Base-by-base conservation (phyloP, 1,284 basidiomycete genomes). In the Coriolopsis trogii region DNA sequence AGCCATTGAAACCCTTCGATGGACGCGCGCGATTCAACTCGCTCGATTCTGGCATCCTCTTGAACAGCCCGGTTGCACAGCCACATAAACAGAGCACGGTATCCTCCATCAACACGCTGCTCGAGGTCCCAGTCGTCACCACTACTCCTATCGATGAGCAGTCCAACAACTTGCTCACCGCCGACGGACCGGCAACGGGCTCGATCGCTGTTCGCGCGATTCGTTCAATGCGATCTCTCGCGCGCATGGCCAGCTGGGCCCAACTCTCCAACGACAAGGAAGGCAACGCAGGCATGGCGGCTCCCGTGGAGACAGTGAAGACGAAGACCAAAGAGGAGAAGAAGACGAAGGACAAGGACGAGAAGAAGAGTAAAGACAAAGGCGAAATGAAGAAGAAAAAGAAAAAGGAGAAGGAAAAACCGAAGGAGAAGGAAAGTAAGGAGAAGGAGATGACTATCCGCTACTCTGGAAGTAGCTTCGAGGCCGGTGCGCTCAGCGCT, bases 151-250 rank as follows among this genome's bases (percentile, higher is more conserved):
- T 37, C 7, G 51, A 51, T 24, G 49, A 59, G 5, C 53, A 58
- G 7, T 40, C 16, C n/a, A 50, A 55, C 38, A 51, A 45, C 46
- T 72, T 73, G 23, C 68, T 77, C 15, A 72, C 72, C 0, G 68
- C 72, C 10, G 59, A 58, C 13, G 51, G 50, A 4, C 55, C 54
- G 6, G 50, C 60, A n/a, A 54, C 73, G 20, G 81, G 79, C 28
- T 89, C 87, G 0, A 86, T 91, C 45, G 89, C 89, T 1, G 51
- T 91, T 12, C 81, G 89, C 13, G 89, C 89, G 2, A 91, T 91
- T 73, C 77, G 84, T 36, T 85, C 83, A 16, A 82, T 91, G 60
- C 75, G 83, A 28, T 87, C 84, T 2, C 70, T 91, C 44, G 87
- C 89, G 3, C 72, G 82, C 37, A 82, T 91, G 45, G 79, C 83